Percentiles rank a stretch among this genome's conserved stretches.
These are phyloP conservation scores for Leucoagaricus sp. DNA, from an alignment of 1,284 basidiomycete species.

Conservation along the genomic window DNA sequence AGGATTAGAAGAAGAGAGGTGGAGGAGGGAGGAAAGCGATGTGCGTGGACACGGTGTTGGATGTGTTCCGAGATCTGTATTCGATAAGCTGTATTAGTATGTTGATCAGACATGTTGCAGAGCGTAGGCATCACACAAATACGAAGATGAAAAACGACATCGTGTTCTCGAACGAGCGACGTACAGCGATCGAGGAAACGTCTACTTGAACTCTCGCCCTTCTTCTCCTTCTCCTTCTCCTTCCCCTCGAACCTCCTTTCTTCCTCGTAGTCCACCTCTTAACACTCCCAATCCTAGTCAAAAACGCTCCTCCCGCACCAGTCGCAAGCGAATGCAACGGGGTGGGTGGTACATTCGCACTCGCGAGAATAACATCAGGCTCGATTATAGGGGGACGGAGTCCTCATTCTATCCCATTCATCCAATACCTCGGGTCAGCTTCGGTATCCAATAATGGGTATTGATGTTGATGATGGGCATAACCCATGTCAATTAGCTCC, in stretches of 20 bases:
- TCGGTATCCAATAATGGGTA: constrained; percentile 21
- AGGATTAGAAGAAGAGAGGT: neutral
- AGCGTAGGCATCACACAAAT: neutral
- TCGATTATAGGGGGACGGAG: constrained; percentile 8
- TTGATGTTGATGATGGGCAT: neutral
- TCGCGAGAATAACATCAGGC: no score
- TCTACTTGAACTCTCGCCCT: no score
- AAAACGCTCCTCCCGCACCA: constrained; percentile 28
- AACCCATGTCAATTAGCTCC: constrained; percentile 22
- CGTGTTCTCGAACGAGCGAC: neutral
- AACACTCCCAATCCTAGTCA: constrained; percentile 44
- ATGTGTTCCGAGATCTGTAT: constrained; percentile 16
- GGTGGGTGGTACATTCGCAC: constrained; percentile 14
- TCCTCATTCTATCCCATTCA: neutral
- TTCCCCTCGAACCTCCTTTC: constrained; percentile 54
- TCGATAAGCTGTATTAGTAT: neutral
- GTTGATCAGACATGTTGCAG: no score
- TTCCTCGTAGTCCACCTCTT: constrained; percentile 54
- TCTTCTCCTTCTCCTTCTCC: constrained; percentile 34
- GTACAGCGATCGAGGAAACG: constrained; percentile 6
- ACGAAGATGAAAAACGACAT: neutral
- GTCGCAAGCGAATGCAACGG: constrained; percentile 18
- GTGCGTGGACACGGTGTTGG: constrained; percentile 27
- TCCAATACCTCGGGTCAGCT: constrained; percentile 7
- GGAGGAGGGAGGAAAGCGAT: constrained; percentile 27